A percentile compares a stretch with the other conserved stretches of the same genome.
These are phyloP conservation scores for Persicaria tinctoria DNA, from an alignment of 148 eudicot species.

Conservation along the genomic window DNA sequence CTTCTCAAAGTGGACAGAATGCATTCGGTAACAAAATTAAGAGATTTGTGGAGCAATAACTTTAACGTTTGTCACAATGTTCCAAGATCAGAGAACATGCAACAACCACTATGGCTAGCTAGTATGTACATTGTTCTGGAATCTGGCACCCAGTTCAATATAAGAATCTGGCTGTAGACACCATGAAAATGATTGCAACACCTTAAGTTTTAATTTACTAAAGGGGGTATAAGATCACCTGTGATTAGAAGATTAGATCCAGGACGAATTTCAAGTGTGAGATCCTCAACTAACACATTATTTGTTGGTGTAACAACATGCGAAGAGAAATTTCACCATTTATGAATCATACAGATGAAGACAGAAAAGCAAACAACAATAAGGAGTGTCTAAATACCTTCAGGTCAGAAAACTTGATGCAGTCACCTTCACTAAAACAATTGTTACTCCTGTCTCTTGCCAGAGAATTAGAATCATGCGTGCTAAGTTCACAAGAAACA, in stretches of 20 bases:
- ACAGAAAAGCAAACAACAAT: too few relatives aligned
- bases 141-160: background rate
- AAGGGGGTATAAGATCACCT: slow-evolving; percentile 32
- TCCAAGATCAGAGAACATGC: background rate
- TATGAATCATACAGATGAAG: too few relatives aligned
- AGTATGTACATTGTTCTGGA: background rate
- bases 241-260: slow-evolving; percentile 98
- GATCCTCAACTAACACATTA: slow-evolving; percentile 86
- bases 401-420: too few relatives aligned
- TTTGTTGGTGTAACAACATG: too few relatives aligned
- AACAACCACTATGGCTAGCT: background rate
- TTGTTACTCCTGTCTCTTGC: too few relatives aligned
- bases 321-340: too few relatives aligned
- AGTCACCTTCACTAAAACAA: too few relatives aligned
- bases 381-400: too few relatives aligned
- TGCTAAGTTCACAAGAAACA: too few relatives aligned
- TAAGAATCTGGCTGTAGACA: background rate
- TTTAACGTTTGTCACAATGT: background rate
- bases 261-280: slow-evolving; percentile 70
- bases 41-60: background rate
- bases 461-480: too few relatives aligned
- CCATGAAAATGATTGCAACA: background rate
- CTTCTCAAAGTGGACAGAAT: background rate
- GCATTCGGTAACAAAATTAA: background rate
- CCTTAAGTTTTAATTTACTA: background rate